phyloP scores from a whole-genome alignment of 371 early-diverging fungal genomes.

The Mortierella polycephala region DNA sequence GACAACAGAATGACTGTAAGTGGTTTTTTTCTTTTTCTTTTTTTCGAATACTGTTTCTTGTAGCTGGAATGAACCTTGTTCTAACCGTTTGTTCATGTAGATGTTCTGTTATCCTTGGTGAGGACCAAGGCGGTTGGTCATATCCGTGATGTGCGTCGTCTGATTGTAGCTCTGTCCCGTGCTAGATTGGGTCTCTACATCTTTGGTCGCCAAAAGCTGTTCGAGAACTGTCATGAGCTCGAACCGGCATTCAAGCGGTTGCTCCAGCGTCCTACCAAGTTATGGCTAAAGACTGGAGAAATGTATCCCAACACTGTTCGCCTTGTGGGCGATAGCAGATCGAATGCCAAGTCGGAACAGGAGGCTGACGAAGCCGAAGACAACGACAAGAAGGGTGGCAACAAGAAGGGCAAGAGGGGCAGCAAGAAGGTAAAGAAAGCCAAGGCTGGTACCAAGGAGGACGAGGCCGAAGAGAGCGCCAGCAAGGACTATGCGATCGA shows the following conservation, averaged over 20 bases:
- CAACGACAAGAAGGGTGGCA: constrained; percentile 8
- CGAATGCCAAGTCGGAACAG: constrained; percentile 10
- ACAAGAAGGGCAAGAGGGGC: constrained; percentile 13
- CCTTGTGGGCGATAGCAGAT: constrained; percentile 11
- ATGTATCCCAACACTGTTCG: constrained; percentile 57
- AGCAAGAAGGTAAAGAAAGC: constrained; percentile 18
- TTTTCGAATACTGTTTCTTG: not conserved
- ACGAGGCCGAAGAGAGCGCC: constrained; percentile 33
- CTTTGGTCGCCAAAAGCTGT: constrained; percentile 79
- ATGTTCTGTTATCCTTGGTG: constrained; percentile 94
- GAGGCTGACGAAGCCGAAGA: constrained; percentile 9
- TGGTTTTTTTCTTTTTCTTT: constrained; percentile 3
- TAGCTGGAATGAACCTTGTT: not conserved
- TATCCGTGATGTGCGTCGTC: constrained; percentile 88
- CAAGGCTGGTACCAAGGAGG: constrained; percentile 14
- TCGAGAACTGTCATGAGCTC: constrained; percentile 83
- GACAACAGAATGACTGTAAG: constrained; percentile 92
- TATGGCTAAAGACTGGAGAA: constrained; percentile 72
- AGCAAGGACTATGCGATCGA: constrained; percentile 55
- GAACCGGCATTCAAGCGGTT: constrained; percentile 71
- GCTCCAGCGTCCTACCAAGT: constrained; percentile 57
- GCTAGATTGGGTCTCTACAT: constrained; percentile 95
- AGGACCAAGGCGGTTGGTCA: constrained; percentile 92
- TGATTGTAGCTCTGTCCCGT: constrained; percentile 92
- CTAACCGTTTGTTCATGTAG: constrained; percentile 42